Evolutionary conservation across 331 rosid species (phyloP).

Genomic region (Pyracantha coccinea): DNA sequence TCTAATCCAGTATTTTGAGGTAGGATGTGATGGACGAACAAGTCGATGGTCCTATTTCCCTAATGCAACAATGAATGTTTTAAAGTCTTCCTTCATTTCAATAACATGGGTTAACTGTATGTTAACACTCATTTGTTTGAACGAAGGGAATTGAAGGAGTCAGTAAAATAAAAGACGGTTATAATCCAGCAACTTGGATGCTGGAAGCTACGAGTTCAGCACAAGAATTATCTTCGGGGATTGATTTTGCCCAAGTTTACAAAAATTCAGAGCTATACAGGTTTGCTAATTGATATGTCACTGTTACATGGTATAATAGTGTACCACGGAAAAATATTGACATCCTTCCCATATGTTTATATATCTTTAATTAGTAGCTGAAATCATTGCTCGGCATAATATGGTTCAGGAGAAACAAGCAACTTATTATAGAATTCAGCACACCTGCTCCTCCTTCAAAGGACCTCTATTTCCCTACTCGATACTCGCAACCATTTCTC

Average conservation of each 20-base stretch:
- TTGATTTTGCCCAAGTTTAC: slow-evolving; percentile 31
- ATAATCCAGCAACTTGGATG: slow-evolving; percentile 58
- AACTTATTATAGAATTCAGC: slow-evolving; percentile 24
- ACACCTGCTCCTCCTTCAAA: slow-evolving; percentile 28
- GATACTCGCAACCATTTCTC: slow-evolving; percentile 38
- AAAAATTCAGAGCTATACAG: slow-evolving; percentile 32
- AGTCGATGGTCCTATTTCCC: not conserved
- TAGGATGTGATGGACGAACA: slow-evolving; percentile 6
- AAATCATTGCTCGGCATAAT: not conserved
- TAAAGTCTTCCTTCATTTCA: not conserved
- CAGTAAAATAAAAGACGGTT: slow-evolving; percentile 19
- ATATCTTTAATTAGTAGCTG: not conserved
- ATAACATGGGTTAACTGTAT: not conserved
- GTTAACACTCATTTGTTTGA: not conserved
- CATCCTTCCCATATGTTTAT: not conserved
- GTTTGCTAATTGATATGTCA: slow-evolving; percentile 4
- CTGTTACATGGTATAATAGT: not conserved
- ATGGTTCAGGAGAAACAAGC: slow-evolving; percentile 36
- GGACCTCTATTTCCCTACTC: slow-evolving; percentile 28
- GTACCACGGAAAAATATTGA: not conserved
- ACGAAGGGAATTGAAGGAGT: slow-evolving; percentile 45
- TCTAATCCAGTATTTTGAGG: slow-evolving; percentile 72
- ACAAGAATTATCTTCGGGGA: slow-evolving; percentile 29
- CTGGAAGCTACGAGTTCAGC: slow-evolving; percentile 38
- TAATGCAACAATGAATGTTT: not conserved